Base-by-base conservation (phyloP, 352 stramenopile genomes). In the Pythium coloratum region DNA sequence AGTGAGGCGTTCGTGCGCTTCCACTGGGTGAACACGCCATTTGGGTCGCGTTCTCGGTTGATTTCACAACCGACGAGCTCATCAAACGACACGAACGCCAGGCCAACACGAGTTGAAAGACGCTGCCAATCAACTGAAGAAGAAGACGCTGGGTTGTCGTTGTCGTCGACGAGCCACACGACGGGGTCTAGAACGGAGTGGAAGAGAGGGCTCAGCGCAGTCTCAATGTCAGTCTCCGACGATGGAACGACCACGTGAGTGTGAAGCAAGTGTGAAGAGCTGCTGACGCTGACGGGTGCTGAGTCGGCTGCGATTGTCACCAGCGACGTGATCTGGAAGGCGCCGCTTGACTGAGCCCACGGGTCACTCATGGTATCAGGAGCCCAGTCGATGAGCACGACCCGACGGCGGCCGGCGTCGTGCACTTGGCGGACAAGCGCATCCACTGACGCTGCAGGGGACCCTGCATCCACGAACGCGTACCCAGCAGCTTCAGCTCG, bases 1-100 rank as follows among this genome's bases (percentile, higher is more conserved):
- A 86, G 32, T 0, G 38, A 69, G 1, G 77, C 68, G 24, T 67
- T 44, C 2, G 79, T 85, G 10, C 70, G 77, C 14, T 65, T n/a
- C 70, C 67, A 64, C 67, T 70, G 51, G 56, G 59, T 69, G 40
- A 82, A 64, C 7, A 32, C 28, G 53, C 76, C 57, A 20, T 72
- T 64, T 2, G 55, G 59, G 26, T 72, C 70, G 5, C 51, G 60
- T 49, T 82, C 82, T 7, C 68, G 36, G 0, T 20, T 46, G 62
- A 78, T 44, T 32, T 71, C 49, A 20, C 32, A 24, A 0, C 51
- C 49, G 2, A 78, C 49, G 14, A 81, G 34, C 1, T 56, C 50
- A 2, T 84, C 62, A 56, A 70, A 70, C 28, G 59, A 16, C 0
- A 75, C 42, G 16, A 50, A 66, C 56, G 49, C 62, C 6, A 33